Conservation (phyloP, 192 early-diverging fungal genomes). For the Coemansia sp. region DNA sequence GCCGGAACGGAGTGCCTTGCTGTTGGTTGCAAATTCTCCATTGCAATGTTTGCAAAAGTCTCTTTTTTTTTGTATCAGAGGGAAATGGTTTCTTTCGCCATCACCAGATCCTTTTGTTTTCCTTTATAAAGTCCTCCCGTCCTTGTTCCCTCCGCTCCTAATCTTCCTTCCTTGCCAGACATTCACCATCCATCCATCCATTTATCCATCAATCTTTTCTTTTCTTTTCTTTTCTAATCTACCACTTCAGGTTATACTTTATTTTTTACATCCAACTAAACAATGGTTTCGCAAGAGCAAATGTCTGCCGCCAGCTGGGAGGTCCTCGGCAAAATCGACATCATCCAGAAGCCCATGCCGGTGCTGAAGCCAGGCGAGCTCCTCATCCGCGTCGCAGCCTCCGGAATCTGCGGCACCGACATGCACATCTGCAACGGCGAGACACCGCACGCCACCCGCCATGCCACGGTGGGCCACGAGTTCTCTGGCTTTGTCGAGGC, state of each 20-base stretch:
- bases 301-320: constrained; percentile 53
- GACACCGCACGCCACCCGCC: constrained; percentile 50
- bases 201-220: constrained; percentile 9
- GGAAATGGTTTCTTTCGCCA: background rate
- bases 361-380: constrained; percentile 38
- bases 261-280: background rate
- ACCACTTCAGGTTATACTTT: background rate
- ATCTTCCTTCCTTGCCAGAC: no score
- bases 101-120: background rate
- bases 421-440: constrained; percentile 59
- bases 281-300: constrained; percentile 3
- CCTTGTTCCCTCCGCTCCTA: background rate
- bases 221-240: constrained; percentile 2
- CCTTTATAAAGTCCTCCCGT: background rate
- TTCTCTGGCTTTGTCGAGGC: constrained; percentile 54
- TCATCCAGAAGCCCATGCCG: constrained; percentile 43
- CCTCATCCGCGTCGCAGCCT: constrained; percentile 55
- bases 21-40: background rate
- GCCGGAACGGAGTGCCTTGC: background rate
- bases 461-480: constrained; percentile 57
- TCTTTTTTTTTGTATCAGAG: background rate
- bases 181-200: background rate
- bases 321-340: constrained; percentile 35
- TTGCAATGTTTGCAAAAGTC: background rate
- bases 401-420: constrained; percentile 59